phyloP scores from a whole-genome alignment of 305 asterid species.

The Fraxinus angustifolia region DNA sequence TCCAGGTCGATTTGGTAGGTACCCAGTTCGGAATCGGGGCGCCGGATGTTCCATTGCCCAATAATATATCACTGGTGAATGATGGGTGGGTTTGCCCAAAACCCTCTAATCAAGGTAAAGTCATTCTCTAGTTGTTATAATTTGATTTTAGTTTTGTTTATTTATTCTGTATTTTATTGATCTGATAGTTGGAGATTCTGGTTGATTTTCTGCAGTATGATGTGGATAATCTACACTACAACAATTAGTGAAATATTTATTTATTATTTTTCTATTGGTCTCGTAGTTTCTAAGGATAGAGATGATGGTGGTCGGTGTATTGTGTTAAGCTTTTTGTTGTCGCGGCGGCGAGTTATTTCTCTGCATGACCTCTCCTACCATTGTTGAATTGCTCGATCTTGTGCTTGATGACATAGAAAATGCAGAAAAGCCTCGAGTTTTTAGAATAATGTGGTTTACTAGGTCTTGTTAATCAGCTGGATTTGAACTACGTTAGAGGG shows the following conservation, averaged over 20 bases:
- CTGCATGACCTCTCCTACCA: not conserved
- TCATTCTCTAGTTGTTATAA: not conserved
- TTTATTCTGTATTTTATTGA: not conserved
- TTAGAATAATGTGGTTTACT: not conserved
- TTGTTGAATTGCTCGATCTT: not conserved
- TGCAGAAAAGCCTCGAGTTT: not conserved
- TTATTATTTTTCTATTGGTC: not conserved
- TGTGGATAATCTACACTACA: not conserved
- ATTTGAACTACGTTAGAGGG: not conserved
- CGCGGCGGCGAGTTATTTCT: not conserved
- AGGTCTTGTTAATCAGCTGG: not conserved
- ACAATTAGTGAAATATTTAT: not conserved
- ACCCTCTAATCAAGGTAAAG: constrained; percentile 59
- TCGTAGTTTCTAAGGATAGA: not conserved
- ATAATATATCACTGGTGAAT: constrained; percentile 60
- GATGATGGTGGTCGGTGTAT: not conserved
- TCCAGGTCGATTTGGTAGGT: constrained; percentile 53
- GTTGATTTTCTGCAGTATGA: not conserved
- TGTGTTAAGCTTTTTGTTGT: not conserved
- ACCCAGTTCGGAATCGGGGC: constrained; percentile 86
- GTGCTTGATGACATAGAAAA: not conserved
- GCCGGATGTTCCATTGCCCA: constrained; percentile 60
- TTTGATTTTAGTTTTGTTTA: not conserved
- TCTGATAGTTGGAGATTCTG: not conserved
- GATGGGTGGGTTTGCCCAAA: constrained; percentile 80